Base-by-base conservation (phyloP, 805 yeast genomes). In the Candida ulmi region DNA sequence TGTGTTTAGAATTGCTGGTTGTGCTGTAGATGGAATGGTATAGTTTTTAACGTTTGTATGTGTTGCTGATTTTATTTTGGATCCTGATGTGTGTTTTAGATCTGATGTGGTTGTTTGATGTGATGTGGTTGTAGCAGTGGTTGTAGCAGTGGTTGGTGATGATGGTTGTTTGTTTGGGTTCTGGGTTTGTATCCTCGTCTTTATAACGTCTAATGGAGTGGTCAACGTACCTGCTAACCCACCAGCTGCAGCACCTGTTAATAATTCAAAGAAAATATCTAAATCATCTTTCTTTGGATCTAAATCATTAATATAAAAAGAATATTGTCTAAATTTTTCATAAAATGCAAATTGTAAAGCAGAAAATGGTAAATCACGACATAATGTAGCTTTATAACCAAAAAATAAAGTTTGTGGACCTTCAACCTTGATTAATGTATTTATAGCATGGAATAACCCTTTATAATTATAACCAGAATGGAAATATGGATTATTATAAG, bases 271-370 rank as follows among this genome's bases (percentile, higher is more conserved):
- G 5, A 68, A 39, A 8, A 83, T 61, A 1, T 83, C 73, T 38
- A 85, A 60, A 34, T 76, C 79, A 16, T 64, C 59, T n/a, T 45
- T 53, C 26, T 47, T 35, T 3, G 42, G 43, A 39, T 67, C 47
- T 12, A 49, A 40, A 2, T 49, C 50, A 32, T 63, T 68, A 11
- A 68, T 39, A 4, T 43, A 37, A 43, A 66, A 79, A 1, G 91
- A 88, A 51, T 65, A 61, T 45, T 74, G 71, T 52, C 95, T 70
- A 50, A 83, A 82, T 55, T 78, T 76, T 61, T 93, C 99, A 62
- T 93, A 93, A 53, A 93, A 91, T 35, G 98, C 95, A 66, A 93
- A 83, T 58, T 93, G 99, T 38, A 93, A 69, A 1, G 97, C 98
- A 50, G 95, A 84, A 62, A 93, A 93, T 7, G 99, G 99, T 49